Evolutionary conservation across 106 monocot genomes (phyloP).

Genomic region (Alisma plantagoaquatica): DNA sequence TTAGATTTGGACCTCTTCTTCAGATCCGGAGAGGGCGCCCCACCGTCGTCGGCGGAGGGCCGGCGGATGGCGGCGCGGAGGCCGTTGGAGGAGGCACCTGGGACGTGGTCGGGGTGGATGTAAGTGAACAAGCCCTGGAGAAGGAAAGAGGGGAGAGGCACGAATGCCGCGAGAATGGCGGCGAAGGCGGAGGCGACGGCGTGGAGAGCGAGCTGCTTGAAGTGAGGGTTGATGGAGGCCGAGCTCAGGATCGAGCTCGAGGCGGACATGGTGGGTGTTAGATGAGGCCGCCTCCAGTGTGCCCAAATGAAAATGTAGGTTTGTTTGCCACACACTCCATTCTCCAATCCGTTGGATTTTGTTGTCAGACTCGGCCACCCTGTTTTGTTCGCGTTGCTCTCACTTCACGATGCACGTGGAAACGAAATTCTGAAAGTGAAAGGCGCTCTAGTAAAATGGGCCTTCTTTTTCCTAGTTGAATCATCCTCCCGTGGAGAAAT

Average conservation of each 20-base stretch:
- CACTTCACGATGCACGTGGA: too few relatives aligned
- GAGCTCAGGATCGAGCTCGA: background rate
- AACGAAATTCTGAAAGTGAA: too few relatives aligned
- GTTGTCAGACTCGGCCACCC: too few relatives aligned
- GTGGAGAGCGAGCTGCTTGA: conserved; percentile 24
- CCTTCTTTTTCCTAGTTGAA: too few relatives aligned
- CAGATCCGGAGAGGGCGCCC: conserved; percentile 2
- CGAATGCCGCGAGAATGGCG: conserved; percentile 17
- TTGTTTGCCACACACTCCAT: too few relatives aligned
- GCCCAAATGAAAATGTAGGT: background rate
- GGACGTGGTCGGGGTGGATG: conserved; percentile 48
- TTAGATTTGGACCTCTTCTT: conserved; percentile 6
- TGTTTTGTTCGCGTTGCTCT: too few relatives aligned
- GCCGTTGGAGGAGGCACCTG: conserved; percentile 11
- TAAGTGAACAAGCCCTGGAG: conserved; percentile 58
- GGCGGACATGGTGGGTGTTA: background rate
- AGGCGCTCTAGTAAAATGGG: too few relatives aligned
- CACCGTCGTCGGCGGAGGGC: conserved; percentile 9
- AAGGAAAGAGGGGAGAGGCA: conserved; percentile 33
- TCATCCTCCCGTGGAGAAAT: too few relatives aligned
- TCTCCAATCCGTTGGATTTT: too few relatives aligned
- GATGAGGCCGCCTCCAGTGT: too few relatives aligned
- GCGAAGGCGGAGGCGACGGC: conserved; percentile 15
- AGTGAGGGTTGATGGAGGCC: too few relatives aligned
- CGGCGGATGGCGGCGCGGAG: conserved; percentile 46